Evolutionary conservation across 2,329 filamentous ascomycete genomes (phyloP), one percentile per base, ranked within the genome.

Genomic region (Alternaria metachromatica): DNA sequence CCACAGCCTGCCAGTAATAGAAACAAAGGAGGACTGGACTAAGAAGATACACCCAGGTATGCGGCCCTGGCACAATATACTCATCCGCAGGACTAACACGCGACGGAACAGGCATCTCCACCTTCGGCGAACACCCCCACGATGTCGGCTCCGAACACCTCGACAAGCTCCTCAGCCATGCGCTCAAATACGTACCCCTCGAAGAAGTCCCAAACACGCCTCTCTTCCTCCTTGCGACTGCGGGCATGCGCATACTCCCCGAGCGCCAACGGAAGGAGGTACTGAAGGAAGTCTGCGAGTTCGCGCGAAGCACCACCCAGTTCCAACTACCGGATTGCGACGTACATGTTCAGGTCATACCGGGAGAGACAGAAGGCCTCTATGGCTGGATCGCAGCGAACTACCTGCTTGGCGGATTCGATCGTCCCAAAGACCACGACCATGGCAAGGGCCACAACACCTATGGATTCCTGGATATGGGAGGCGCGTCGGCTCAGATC

Each of bases 301-400:
- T 96, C 78, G 88, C 96, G 11, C 89, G 88, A 59, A 83, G 87
- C 53, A 90, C 92, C 61, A 95, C 94, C 2, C 83, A 89, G 5
- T 98, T 99, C 73, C 87, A 90, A 56, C 85, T 99, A 2, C 93
- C 94, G n/a, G 93, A 98, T 78, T 99, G 96, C 83, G 87, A 87
- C 63, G 81, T 93, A 43, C 93, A 98, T 76, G 90, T 99, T 15
- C 94, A 97, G 79, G 93, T 98, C 30, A 99, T 99, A 66, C 89
- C 94, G 0, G 96, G 96, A 46, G 94, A 97, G 80, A 98, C 96
- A 0, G 96, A 99, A 80, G 96, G 94, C 3, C 81, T 99, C 28
- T 99, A 98, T 74, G 96, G 96, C 43, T 99, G 96, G 96, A 92
- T 99, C 72, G 95, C 96, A 8, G 92, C 95, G 57, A 99, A 99